phyloP scores from a whole-genome alignment of 139 green algal genomes.

The Micractinium sp. region DNA sequence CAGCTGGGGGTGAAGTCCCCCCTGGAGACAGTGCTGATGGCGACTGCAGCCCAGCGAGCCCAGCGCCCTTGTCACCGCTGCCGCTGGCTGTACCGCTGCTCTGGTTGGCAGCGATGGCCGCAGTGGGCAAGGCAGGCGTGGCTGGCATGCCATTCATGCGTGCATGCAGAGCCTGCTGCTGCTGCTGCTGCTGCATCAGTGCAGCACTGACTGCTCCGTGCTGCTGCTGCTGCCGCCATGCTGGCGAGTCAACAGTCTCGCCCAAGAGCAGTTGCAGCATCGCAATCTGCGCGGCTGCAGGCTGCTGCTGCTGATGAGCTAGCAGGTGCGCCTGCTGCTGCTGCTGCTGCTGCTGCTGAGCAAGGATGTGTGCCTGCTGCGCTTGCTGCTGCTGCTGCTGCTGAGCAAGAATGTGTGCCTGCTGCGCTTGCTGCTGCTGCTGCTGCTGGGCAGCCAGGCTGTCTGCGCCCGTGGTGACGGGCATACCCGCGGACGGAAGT shows the following conservation, averaged over 20 bases:
- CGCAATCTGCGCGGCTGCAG: neutral
- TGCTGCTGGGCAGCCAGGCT: constrained; percentile 2
- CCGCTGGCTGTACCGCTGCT: neutral
- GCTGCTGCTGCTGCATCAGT: neutral
- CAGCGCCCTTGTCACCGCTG: neutral
- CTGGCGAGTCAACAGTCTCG: neutral
- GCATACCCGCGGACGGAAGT: neutral
- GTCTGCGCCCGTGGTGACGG: neutral
- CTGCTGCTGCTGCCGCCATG: neutral
- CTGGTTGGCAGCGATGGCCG: neutral
- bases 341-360: neutral
- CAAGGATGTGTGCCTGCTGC: neutral
- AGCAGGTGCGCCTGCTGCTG: neutral
- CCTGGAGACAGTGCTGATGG: neutral
- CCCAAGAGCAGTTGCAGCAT: constrained; percentile 7
- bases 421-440: neutral
- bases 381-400: neutral
- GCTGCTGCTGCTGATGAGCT: constrained; percentile 10
- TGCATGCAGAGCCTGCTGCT: neutral
- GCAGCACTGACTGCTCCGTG: neutral
- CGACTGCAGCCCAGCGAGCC: neutral
- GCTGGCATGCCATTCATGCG: neutral
- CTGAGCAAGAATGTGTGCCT: too few relatives aligned
- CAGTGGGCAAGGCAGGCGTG: neutral
- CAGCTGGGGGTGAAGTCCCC: neutral